Base-by-base conservation (phyloP, 352 stramenopile genomes). In the Globisporangium recalcitrans region DNA sequence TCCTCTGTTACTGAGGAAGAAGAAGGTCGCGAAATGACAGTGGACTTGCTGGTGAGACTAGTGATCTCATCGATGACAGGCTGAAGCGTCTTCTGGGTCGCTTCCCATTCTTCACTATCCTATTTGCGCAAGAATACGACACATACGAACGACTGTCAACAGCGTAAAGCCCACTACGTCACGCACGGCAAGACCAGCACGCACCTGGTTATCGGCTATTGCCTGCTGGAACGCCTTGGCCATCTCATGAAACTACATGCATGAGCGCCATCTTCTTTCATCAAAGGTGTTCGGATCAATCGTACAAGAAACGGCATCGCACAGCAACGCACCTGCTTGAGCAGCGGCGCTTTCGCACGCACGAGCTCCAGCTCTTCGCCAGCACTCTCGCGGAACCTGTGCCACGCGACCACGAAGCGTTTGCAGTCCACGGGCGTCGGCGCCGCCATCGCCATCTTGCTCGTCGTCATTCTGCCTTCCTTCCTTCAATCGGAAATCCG, bases 321-420 rank as follows among this genome's bases (percentile, higher is more conserved):
- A 14, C 16, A 31, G 16, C 19, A 16, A 21, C 11, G 47, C 14
- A 63, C 58, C 47, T 63, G 58, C 11, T 36, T 49, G 6, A 63
- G 47, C 58, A 63, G 13, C n/a, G n/a, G 4, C 9, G 32, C 47
- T 21, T 58, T 38, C 21, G 21, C n/a, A 3, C 22, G 13, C 8
- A 21, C 3, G 19, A 38, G 3, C 2, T 24, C 40, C 8, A 36
- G 16, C 2, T 53, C 16, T 6, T 40, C 24, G 4, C 49, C 6
- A 9, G 16, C 47, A 6, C 5, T 19, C 13, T 67, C 64, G 9
- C 71, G 65, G 29, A 71, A 82, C 46, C 82, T 74, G 60, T 56
- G 51, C 80, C 80, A 91, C 26, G 82, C 80, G 55, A 60, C 64
- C 56, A 90, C 52, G 61, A 91, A 90, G 52, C 82, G 82, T 55